Conservation (phyloP, 2,329 filamentous ascomycete species). For the Xylariaceae sp. region DNA sequence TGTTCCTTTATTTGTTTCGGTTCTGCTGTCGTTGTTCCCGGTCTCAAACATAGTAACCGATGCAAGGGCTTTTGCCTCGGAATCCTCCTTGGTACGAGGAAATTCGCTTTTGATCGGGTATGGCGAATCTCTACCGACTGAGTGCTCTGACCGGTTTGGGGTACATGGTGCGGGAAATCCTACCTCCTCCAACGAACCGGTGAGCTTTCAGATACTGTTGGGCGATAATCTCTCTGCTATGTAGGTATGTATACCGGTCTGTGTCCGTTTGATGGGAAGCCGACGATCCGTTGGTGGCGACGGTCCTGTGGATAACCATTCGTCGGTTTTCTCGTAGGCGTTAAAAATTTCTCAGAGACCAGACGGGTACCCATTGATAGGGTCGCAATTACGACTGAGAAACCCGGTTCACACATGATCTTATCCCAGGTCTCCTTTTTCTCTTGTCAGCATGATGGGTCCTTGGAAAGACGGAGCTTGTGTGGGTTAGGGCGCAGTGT, state of each 20-base stretch:
- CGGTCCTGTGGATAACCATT: not conserved
- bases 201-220: not conserved
- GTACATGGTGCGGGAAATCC: not conserved
- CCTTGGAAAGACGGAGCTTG: not conserved
- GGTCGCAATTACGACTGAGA: not conserved
- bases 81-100: constrained; percentile 1
- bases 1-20: not conserved
- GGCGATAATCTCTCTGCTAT: not conserved
- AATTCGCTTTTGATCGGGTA: not conserved
- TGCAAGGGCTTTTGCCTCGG: constrained; percentile 2
- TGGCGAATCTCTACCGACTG: not conserved
- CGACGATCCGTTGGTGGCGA: not conserved
- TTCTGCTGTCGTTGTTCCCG: not conserved
- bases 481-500: not conserved
- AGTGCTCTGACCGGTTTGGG: not conserved
- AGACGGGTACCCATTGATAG: not conserved
- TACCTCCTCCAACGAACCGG: not conserved
- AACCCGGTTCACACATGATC: not conserved
- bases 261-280: not conserved
- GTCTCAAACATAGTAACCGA: not conserved
- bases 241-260: not conserved
- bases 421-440: not conserved
- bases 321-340: not conserved
- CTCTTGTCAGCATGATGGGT: not conserved
- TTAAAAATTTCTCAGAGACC: not conserved